Evolutionary conservation across 768 basidiomycete species (phyloP), one percentile per base, ranked within the genome.

Genomic region (Phaeolepiota aurea): DNA sequence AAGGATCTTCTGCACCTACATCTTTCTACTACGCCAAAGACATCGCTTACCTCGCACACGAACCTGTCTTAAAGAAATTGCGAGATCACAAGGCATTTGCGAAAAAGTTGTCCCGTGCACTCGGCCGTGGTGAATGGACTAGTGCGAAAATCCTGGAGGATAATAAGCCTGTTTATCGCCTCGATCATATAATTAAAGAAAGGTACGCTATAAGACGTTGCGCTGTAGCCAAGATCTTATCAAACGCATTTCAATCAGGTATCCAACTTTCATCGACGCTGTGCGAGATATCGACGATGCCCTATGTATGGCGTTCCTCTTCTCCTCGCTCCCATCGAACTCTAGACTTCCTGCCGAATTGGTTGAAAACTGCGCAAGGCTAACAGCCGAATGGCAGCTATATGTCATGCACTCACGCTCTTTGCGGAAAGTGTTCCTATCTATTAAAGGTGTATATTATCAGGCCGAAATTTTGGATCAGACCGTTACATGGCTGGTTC

Each of bases 21-120:
- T 90, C 92, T 2, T 99, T 98, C 66, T 99, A 99, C 66, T 97
- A 98, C 59, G 71, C 88, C 19, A 99, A 99, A 65, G 96, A 99
- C 57, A 94, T 99, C 48, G 87, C 88, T 42, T 98, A 94, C 63
- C 79, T 99, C 22, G 82, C 90, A 3, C 96, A 99, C 59, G 96
- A 99, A 57, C 96, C 96, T 1, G 81, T 98, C 9, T 70, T 99
- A 18, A 81, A 79, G 59, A 96, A 90, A 60, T 71, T 99, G 38
- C 71, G 96, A 54, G 92, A 98, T 58, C 96, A 99, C 68, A 99
- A 99, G 60, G 83, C 92, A 1, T 98, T 98, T 51, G 93, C 96
- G 2, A 97, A 97, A 66, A 96, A 96, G 63, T 75, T 99, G 33
- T 82, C 89, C 34, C 75, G 88, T 42, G 94, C 96, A 7, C 69